Conservation (phyloP, 768 basidiomycete species). For the Hygrophorus pudorinus region DNA sequence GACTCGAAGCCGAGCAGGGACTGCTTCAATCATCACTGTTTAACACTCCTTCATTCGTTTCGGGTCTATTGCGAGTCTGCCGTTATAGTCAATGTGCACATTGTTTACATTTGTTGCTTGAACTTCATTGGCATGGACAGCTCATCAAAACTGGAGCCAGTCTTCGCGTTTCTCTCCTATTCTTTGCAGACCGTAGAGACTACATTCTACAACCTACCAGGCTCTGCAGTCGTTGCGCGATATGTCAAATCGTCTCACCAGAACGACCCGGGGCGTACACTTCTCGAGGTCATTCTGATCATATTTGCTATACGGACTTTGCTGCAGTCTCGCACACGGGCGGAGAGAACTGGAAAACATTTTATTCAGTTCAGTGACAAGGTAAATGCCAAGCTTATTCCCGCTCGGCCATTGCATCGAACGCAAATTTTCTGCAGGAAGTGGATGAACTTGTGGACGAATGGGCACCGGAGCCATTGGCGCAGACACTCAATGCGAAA, state of each 20-base stretch:
- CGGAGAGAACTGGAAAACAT: conserved; percentile 75
- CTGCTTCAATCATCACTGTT: too few species aligned
- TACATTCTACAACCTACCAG: conserved; percentile 67
- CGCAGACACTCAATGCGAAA: conserved; percentile 42
- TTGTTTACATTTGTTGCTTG: too few species aligned
- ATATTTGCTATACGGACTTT: conserved; percentile 85
- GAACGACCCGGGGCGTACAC: conserved; percentile 87
- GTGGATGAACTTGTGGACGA: conserved; percentile 94
- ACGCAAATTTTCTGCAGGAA: conserved; percentile 46
- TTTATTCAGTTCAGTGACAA: conserved; percentile 89
- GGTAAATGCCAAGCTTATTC: conserved; percentile 32
- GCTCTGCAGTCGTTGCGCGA: conserved; percentile 75
- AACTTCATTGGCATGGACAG: conserved; percentile 1
- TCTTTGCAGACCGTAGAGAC: conserved; percentile 49
- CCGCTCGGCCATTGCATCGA: background rate
- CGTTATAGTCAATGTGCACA: too few species aligned
- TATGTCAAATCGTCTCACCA: conserved; percentile 94
- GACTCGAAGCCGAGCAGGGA: too few species aligned
- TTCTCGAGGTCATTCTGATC: conserved; percentile 82
- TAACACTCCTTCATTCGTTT: too few species aligned
- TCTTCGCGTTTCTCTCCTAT: conserved; percentile 59
- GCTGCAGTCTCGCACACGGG: conserved; percentile 81
- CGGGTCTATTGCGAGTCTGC: too few species aligned
- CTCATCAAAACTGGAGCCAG: conserved; percentile 29
- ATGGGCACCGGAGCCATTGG: conserved; percentile 84